Base-by-base conservation (phyloP, 2,329 filamentous ascomycete species). In the Pseudocercospora vitis region DNA sequence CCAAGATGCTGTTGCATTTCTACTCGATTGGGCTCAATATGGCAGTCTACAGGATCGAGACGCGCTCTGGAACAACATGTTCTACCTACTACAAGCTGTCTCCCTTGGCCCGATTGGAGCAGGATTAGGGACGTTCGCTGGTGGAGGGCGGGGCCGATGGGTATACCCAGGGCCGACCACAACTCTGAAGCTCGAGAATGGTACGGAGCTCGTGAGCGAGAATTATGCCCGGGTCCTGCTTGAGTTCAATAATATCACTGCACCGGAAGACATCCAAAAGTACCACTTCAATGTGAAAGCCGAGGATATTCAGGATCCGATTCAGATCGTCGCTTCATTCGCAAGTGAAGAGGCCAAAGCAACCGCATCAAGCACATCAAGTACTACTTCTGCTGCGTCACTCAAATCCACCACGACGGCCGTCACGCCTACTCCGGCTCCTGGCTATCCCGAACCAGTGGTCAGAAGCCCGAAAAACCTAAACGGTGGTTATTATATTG, bases 31-130 rank as follows among this genome's bases (percentile, higher is more conserved):
- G 65, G 73, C 76, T 7, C 69, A 76, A 46, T 71, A 70, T 48
- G 77, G 79, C 51, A 71, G 68, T 23, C 73, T 77, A 24, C 81
- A 84, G 57, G 81, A 84, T 58, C 73, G 73, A 1, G 81, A 84
- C 68, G 81, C 81, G 21, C 71, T 82, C 56, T 85, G 78, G 68
- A 78, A 77, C 65, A 74, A 74, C 50, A 62, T 77, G 7, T 78
- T 78, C 62, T 77, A 77, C 53, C 66, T 73, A 24, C 66, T 77
- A 12, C 71, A 73, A 0, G 69, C 71, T n/a, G 70, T 77, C 1
- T 71, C 72, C 24, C 64, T 76, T 0, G 76, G 74, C 2, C 56
- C 68, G 12, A 54, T 63, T 9, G 74, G 75, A 6, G 65, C 70
- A 6, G 73, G 71, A 14, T 71, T 71, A 24, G 76, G 76, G 2